phyloP scores from a whole-genome alignment of 2,329 filamentous ascomycete species.

The Coniochaeta hoffmannii region DNA sequence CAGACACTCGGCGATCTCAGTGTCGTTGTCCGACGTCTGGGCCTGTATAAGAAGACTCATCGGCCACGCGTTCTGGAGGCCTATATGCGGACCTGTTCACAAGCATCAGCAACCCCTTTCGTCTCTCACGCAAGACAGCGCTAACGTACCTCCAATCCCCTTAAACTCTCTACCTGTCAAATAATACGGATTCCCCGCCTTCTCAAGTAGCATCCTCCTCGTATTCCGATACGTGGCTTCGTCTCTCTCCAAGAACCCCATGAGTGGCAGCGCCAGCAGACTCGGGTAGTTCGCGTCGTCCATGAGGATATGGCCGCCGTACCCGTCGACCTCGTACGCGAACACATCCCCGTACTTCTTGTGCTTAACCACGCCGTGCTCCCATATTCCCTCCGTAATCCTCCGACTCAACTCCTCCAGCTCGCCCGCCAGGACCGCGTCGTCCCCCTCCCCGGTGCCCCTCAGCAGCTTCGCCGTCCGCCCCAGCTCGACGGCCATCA shows the following conservation, averaged over 20 bases:
- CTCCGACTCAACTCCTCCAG: slow-evolving; percentile 51
- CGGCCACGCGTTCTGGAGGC: slow-evolving; percentile 87
- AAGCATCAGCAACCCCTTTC: slow-evolving; percentile 5
- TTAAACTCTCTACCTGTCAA: slow-evolving; percentile 68
- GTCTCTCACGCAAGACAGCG: not conserved
- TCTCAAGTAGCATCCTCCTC: slow-evolving; percentile 65
- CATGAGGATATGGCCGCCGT: slow-evolving; percentile 76
- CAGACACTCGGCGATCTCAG: slow-evolving; percentile 71
- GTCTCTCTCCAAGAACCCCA: slow-evolving; percentile 62
- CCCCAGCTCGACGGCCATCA: slow-evolving; percentile 86
- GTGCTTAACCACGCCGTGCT: slow-evolving; percentile 75
- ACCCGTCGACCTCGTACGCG: slow-evolving; percentile 83
- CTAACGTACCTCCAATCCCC: slow-evolving; percentile 77
- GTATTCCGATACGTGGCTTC: slow-evolving; percentile 82
- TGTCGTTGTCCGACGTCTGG: slow-evolving; percentile 77
- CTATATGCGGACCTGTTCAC: slow-evolving; percentile 56
- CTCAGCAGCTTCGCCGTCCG: slow-evolving; percentile 65
- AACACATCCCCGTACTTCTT: slow-evolving; percentile 72
- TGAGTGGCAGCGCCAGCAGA: slow-evolving; percentile 66
- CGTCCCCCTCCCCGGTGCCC: slow-evolving; percentile 40
- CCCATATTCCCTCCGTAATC: slow-evolving; percentile 72
- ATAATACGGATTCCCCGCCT: slow-evolving; percentile 80
- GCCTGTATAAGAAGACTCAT: slow-evolving; percentile 92
- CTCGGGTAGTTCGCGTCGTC: slow-evolving; percentile 86
- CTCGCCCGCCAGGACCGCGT: slow-evolving; percentile 40